Conservation (phyloP, 1,139 yeast species). For the Yamadazyma atmosphaerica region DNA sequence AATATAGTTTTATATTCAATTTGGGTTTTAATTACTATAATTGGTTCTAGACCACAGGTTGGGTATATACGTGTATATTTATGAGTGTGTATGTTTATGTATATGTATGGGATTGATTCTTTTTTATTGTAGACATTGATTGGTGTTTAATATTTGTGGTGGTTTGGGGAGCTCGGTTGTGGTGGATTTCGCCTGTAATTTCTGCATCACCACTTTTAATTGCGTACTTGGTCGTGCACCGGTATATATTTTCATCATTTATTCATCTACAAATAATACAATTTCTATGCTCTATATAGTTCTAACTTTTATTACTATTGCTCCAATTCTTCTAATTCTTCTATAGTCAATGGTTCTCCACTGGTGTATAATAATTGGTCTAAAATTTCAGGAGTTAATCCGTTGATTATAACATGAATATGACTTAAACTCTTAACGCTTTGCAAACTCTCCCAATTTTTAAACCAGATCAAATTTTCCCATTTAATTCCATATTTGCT, state of each 20-base stretch:
- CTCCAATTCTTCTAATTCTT: constrained; percentile 14
- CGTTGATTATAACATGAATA: constrained; percentile 53
- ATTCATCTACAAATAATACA: too few species aligned
- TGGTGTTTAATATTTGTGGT: not conserved
- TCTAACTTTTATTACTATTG: not conserved
- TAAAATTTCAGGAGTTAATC: constrained; percentile 24
- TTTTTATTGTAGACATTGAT: constrained; percentile 1
- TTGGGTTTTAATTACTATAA: not conserved
- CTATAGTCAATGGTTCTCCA: constrained; percentile 21
- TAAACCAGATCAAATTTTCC: constrained; percentile 55
- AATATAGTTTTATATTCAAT: constrained; percentile 14
- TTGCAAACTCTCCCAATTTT: constrained; percentile 62
- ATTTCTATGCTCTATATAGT: too few species aligned
- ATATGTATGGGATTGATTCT: constrained; percentile 3
- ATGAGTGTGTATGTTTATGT: constrained; percentile 2
- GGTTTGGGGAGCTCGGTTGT: not conserved
- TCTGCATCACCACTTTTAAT: constrained; percentile 1
- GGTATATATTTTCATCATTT: not conserved
- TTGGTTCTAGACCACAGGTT: constrained; percentile 1
- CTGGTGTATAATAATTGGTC: constrained; percentile 20
- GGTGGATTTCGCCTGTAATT: not conserved
- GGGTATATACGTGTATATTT: constrained; percentile 3
- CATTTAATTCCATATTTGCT: constrained; percentile 34
- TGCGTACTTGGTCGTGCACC: constrained; percentile 1
- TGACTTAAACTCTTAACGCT: constrained; percentile 61